Evolutionary conservation across 306 rosid genomes (phyloP).

Genomic region (Purshia tridentata): DNA sequence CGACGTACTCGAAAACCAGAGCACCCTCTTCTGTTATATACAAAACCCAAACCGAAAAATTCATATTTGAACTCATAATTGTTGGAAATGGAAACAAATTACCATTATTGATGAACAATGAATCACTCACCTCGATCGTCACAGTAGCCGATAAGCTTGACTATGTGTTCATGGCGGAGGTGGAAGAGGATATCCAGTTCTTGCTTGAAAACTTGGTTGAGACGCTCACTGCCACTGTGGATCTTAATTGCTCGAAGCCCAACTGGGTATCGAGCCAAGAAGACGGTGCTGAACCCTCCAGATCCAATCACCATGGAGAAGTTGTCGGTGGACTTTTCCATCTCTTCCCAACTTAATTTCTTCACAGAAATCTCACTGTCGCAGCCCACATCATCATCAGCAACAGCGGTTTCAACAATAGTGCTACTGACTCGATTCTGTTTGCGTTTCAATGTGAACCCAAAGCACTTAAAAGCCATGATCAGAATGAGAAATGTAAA

Average conservation of each 20-base stretch:
- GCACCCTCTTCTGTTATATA: conserved; percentile 37
- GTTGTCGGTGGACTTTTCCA: conserved; percentile 30
- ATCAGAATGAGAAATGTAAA: not conserved
- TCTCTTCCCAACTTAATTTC: conserved; percentile 43
- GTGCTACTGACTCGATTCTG: not conserved
- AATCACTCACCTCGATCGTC: conserved; percentile 33
- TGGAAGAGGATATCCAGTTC: conserved; percentile 41
- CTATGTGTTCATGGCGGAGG: conserved; percentile 37
- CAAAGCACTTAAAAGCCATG: conserved; percentile 33
- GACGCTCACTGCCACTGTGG: conserved; percentile 35
- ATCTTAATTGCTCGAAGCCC: conserved; percentile 37
- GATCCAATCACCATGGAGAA: conserved; percentile 41
- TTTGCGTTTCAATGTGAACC: conserved; percentile 17
- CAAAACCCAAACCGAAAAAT: not conserved
- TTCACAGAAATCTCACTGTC: not conserved
- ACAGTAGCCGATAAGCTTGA: conserved; percentile 39
- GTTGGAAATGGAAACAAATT: too few relatives aligned
- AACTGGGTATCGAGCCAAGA: conserved; percentile 25
- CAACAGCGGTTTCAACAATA: not conserved
- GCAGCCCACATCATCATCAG: too few relatives aligned
- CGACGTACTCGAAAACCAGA: conserved; percentile 39
- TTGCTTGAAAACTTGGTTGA: conserved; percentile 37
- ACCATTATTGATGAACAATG: too few relatives aligned
- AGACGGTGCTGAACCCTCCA: conserved; percentile 53
- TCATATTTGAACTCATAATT: not conserved